phyloP scores from a whole-genome alignment of 2,329 filamentous ascomycete species.

The Phaeosphaeriaceae sp. region DNA sequence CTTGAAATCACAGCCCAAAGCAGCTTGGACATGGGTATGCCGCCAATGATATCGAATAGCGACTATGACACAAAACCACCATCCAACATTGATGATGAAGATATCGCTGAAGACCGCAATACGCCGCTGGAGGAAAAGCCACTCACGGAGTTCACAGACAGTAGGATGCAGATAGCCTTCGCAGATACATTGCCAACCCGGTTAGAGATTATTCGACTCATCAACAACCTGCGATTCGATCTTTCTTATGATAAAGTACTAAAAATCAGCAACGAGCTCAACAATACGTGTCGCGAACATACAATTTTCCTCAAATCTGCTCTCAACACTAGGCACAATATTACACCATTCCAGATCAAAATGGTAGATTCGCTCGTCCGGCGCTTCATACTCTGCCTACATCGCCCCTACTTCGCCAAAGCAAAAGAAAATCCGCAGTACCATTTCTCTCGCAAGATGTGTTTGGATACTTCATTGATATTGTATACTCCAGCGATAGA shows the following conservation, averaged over 20 bases:
- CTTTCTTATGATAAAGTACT: constrained; percentile 40
- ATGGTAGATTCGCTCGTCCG: constrained; percentile 60
- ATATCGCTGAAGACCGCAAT: constrained; percentile 38
- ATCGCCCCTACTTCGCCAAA: constrained; percentile 56
- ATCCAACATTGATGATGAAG: constrained; percentile 50
- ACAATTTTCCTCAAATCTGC: constrained; percentile 21
- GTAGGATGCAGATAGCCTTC: constrained; percentile 46
- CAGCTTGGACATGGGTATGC: constrained; percentile 46
- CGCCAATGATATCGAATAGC: constrained; percentile 43
- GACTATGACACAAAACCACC: constrained; percentile 50
- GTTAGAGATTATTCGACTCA: constrained; percentile 40
- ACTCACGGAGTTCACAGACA: constrained; percentile 39
- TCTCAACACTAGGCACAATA: constrained; percentile 9
- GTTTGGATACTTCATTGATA: constrained; percentile 48
- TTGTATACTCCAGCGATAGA: constrained; percentile 25
- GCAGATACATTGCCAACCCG: constrained; percentile 44
- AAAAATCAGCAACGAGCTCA: constrained; percentile 33
- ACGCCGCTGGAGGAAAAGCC: constrained; percentile 29
- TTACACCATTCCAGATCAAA: constrained; percentile 54
- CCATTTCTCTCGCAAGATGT: constrained; percentile 58
- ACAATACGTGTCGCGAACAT: constrained; percentile 26
- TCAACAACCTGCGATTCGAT: constrained; percentile 42
- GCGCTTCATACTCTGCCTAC: constrained; percentile 63
- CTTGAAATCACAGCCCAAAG: constrained; percentile 48
- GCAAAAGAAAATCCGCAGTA: constrained; percentile 55